Percentiles rank a stretch among this genome's conserved stretches.
Evolutionary conservation across 495 filamentous ascomycete genomes (phyloP).

Genomic region (Aspergillus heteromorphus): DNA sequence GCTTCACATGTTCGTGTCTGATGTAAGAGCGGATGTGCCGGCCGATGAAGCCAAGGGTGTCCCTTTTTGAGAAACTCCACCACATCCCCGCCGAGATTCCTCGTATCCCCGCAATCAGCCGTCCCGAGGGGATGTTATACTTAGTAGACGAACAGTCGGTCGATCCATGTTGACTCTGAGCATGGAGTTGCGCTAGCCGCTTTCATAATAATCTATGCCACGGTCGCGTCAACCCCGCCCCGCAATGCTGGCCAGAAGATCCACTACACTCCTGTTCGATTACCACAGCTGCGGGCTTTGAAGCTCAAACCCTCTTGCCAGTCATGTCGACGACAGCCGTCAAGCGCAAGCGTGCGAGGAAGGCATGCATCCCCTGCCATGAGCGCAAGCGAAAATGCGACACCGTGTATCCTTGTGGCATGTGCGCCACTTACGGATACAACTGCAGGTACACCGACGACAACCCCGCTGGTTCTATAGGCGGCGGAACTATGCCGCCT

Average conservation of each 20-base stretch:
- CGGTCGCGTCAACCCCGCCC: neutral
- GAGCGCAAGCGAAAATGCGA: constrained; percentile 36
- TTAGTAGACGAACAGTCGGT: too few relatives aligned
- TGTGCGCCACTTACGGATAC: constrained; percentile 27
- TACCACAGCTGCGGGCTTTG: neutral
- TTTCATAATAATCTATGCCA: neutral
- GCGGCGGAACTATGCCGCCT: neutral
- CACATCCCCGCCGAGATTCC: too few relatives aligned
- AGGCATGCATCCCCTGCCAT: constrained; percentile 31
- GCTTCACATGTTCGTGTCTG: too few relatives aligned
- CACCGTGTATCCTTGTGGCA: constrained; percentile 21
- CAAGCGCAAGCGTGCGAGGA: constrained; percentile 29
- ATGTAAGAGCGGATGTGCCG: too few relatives aligned
- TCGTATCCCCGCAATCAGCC: too few relatives aligned
- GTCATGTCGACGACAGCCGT: constrained; percentile 21
- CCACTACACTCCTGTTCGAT: too few relatives aligned
- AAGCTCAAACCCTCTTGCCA: neutral
- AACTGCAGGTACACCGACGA: constrained; percentile 25
- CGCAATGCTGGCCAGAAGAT: neutral
- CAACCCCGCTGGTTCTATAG: constrained; percentile 4
- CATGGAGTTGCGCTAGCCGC: neutral
- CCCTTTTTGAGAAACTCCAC: too few relatives aligned
- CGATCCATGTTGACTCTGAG: too few relatives aligned
- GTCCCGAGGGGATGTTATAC: too few relatives aligned
- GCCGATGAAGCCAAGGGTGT: too few relatives aligned